Conservation (phyloP, 768 basidiomycete genomes). For the Hortiboletus flavorubellus region DNA sequence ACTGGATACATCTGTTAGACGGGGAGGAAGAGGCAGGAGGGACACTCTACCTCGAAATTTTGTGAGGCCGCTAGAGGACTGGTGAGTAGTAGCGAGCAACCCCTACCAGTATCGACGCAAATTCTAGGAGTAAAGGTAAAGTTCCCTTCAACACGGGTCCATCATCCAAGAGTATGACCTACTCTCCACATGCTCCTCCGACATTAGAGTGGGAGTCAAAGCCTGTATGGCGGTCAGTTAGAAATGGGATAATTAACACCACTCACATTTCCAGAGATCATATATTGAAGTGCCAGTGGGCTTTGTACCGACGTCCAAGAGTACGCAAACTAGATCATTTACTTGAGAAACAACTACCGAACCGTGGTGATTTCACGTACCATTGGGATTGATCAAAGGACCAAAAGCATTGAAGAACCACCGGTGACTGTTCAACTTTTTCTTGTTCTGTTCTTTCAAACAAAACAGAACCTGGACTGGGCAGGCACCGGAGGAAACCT, state of each 20-base stretch:
- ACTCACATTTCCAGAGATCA: conserved; percentile 88
- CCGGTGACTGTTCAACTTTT: conserved; percentile 92
- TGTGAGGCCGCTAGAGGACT: conserved; percentile 89
- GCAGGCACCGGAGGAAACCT: conserved; percentile 71
- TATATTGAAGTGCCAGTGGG: conserved; percentile 94
- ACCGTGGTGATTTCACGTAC: conserved; percentile 31
- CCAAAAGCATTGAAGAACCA: conserved; percentile 99
- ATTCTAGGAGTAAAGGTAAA: conserved; percentile 43
- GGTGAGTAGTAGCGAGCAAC: conserved; percentile 63
- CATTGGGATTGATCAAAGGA: conserved; percentile 81
- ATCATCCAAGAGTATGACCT: conserved; percentile 17
- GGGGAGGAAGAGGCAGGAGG: neutral
- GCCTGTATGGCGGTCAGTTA: conserved; percentile 28
- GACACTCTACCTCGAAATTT: conserved; percentile 73
- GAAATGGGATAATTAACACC: neutral
- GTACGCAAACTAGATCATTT: conserved; percentile 62
- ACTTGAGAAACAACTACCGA: neutral
- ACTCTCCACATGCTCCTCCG: conserved; percentile 96
- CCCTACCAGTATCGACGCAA: conserved; percentile 76
- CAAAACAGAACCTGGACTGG: conserved; percentile 89
- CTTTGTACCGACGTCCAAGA: conserved; percentile 95
- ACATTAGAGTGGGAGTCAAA: conserved; percentile 84
- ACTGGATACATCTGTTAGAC: conserved; percentile 38
- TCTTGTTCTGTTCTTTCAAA: conserved; percentile 94
- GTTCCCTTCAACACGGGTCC: neutral